Evolutionary conservation across 129 eudicot genomes (phyloP).

Genomic region (Helianthus tuberosus): DNA sequence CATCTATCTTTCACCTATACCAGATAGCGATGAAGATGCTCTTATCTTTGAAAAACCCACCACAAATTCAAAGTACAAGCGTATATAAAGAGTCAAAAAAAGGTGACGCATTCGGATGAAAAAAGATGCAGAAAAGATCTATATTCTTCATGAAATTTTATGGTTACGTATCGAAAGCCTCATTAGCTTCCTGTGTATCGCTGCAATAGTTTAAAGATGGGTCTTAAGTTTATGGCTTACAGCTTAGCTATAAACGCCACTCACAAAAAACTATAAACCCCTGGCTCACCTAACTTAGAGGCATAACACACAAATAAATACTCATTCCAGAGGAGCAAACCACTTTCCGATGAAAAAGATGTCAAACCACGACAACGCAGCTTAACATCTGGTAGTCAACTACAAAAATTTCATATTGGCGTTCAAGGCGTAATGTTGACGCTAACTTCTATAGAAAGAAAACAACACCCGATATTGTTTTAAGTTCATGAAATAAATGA

Average conservation of each 20-base stretch:
- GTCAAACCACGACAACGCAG: neutral
- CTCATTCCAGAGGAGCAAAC: neutral
- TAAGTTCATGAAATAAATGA: neutral
- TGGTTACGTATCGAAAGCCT: no score
- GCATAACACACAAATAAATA: neutral
- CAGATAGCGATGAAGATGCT: no score
- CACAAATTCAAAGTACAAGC: no score
- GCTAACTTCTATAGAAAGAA: conserved; percentile 10
- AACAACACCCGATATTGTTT: conserved; percentile 18
- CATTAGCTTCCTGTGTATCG: no score
- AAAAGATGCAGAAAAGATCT: no score
- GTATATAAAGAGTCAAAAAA: no score
- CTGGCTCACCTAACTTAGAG: neutral
- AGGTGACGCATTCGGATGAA: no score
- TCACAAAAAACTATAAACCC: neutral
- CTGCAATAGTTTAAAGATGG: no score
- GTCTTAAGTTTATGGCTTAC: neutral
- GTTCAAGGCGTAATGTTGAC: conserved; percentile 14
- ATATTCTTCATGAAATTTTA: no score
- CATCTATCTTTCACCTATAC: no score
- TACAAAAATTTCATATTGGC: neutral
- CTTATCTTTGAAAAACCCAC: no score
- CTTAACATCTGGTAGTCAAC: conserved; percentile 2
- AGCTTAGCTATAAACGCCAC: neutral
- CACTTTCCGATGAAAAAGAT: neutral